Evolutionary conservation across 441 rosid genomes (phyloP), one percentile per base, ranked within the genome.

Genomic region (Geranium incanum): DNA sequence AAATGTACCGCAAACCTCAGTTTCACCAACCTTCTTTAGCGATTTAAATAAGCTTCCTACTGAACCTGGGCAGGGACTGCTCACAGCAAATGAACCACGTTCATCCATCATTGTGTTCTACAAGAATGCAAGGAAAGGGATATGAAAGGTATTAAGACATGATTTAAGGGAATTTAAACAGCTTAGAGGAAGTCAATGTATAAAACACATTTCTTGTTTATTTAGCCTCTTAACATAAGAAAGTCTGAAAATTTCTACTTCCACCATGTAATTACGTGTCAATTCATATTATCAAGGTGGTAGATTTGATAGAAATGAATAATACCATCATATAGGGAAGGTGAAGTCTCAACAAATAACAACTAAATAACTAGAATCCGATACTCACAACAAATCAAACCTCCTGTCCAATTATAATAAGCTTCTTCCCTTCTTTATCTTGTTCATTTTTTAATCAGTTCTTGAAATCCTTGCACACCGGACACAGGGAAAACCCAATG

Each of bases 31-130:
- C 98, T 82, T 90, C 71, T 85, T 84, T 71, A 84, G 66, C 67
- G 85, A 86, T 74, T 70, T 83, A 52, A 91, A 84, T 69, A 94
- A 79, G 67, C 81, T 81, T 48, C 84, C 86, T 73, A 93, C 76
- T 37, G 89, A 88, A 13, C 91, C 92, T n/a, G 96, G 95, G 80
- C 80, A 84, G 3, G 93, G 93, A 77, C 84, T 80, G 23, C 92
- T 52, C 68, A 92, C 78, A 50, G 97, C 83, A 70, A 94, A 80
- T 1, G 98, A 94, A 78, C 87, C 87, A 65, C 96, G 90, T 71
- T 90, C 96, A 81, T 94, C 98, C 60, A 94, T 83, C 72, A 94
- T 77, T 72, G 85, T 80, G 80, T 91, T 94, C 98, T 94, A 79
- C 80, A 79, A 3, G 16, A 74, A 71, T 63, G 55, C 39, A 41